Conservation (phyloP, 257 asterid species). For the Linaria vulgaris region DNA sequence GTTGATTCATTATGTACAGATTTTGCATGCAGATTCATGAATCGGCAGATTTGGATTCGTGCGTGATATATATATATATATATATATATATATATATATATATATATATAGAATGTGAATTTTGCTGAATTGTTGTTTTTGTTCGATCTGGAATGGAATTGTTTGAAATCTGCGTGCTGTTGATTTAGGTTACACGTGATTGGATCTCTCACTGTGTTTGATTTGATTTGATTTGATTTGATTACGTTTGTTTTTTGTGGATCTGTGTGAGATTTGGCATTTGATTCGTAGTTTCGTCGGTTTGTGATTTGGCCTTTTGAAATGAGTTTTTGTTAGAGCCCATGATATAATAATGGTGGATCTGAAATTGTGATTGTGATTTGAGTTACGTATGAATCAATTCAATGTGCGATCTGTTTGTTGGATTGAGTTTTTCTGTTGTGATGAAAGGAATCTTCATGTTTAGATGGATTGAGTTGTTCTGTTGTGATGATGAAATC, state of each 20-base stretch:
- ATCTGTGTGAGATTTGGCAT: neutral
- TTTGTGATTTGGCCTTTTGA: no score
- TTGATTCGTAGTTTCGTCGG: neutral
- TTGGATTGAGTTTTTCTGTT: no score
- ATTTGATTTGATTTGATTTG: neutral
- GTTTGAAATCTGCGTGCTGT: neutral
- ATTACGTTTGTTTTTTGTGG: neutral
- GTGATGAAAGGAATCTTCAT: no score
- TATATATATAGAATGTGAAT: neutral
- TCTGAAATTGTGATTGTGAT: neutral
- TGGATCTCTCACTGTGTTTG: neutral
- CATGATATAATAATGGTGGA: neutral
- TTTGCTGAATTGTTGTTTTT: neutral
- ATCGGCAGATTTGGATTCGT: slow-evolving; percentile 1
- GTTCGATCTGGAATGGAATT: neutral
- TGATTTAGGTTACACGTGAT: neutral
- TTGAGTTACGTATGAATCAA: neutral
- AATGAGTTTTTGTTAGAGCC: no score
- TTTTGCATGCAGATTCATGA: neutral
- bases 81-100: no score
- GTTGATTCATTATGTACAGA: neutral
- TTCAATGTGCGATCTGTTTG: neutral
- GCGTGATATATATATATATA: no score
- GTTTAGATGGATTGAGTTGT: no score
- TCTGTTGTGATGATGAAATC: neutral